Base-by-base conservation (phyloP, 305 asterid species). In the Nicotiana rustica region DNA sequence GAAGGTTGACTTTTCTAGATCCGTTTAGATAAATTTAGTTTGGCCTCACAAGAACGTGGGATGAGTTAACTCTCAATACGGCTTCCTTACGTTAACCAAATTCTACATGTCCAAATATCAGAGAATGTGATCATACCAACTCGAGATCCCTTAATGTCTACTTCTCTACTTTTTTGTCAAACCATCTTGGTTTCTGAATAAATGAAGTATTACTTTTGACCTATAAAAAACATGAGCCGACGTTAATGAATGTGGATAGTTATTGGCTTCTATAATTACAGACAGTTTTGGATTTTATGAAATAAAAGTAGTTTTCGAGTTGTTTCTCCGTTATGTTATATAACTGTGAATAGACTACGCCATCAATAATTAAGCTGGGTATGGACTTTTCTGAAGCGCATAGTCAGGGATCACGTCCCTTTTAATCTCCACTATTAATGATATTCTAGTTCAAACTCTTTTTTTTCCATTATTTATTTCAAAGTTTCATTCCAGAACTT, bases 1-100 rank as follows among this genome's bases (percentile, higher is more conserved):
- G 73, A 67, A 64, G 69, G 69, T 64, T 64, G 69, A 64, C 69
- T 64, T 64, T 64, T 13, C 21, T 66, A 29, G 2, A 31, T 65
- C 71, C 29, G 19, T 3, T 66, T 66, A 66, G 44, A 66, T 66
- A 15, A 31, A 66, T 12, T 13, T 31, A 29, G 52, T 67, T 66
- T 65, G 41, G 25, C 1, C 4, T 65, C 7, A 12, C 18, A 25
- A 65, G 70, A 65, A 65, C 41, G 5, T 67, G 75, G 52, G 25
- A 67, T 67, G 52, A 67, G 6, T 67, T 33, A 33, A 15, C 49
- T 15, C 21, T 33, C 5, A 17, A 67, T 33, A 67, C 13, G 0
- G 15, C 35, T 67, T 35, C 49, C 15, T 35, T 6, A 29, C 31
- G 44, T 67, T 33, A n/a, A 33, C 36, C 52, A 68, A 44, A 17